Conservation (phyloP, 495 filamentous ascomycete genomes). For the Lepidopterella palustris region DNA sequence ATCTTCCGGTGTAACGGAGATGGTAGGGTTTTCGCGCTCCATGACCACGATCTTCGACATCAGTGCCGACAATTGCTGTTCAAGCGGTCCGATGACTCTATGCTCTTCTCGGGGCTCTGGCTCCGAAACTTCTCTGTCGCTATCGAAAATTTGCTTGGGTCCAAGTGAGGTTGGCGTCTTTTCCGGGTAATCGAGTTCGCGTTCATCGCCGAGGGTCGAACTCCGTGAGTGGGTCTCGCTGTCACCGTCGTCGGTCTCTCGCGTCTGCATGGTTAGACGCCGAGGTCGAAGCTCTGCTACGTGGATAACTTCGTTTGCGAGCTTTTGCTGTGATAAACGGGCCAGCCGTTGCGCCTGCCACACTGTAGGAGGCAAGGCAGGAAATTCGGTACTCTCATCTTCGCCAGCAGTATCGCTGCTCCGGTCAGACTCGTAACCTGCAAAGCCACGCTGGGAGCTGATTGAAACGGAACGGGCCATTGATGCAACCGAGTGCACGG, state of each 20-base stretch:
- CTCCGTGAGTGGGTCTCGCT: conserved; percentile 21
- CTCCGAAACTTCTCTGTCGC: conserved; percentile 2
- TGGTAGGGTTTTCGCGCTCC: conserved; percentile 27
- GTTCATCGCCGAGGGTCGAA: conserved; percentile 26
- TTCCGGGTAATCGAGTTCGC: conserved; percentile 28
- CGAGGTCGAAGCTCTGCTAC: conserved; percentile 4
- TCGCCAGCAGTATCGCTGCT: conserved; percentile 9
- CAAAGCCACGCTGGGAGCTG: neutral
- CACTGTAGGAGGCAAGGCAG: conserved; percentile 3
- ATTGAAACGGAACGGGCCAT: conserved; percentile 8
- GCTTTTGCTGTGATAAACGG: conserved; percentile 8
- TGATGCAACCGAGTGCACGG: conserved; percentile 2
- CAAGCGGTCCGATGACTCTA: conserved; percentile 19
- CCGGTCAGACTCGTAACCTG: conserved; percentile 11
- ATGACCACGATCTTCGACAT: conserved; percentile 28
- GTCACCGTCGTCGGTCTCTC: conserved; percentile 10
- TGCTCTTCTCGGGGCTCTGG: neutral
- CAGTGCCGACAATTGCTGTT: conserved; percentile 23
- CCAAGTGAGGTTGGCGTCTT: conserved; percentile 26
- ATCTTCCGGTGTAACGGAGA: conserved; percentile 28
- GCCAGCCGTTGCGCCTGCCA: conserved; percentile 11
- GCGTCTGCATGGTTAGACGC: neutral
- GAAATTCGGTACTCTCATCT: neutral
- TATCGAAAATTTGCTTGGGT: conserved; percentile 5
- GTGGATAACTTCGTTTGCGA: neutral